These are phyloP conservation scores for Maudiozyma humilis DNA, from an alignment of 1,139 yeast genomes.

Conservation along the genomic window DNA sequence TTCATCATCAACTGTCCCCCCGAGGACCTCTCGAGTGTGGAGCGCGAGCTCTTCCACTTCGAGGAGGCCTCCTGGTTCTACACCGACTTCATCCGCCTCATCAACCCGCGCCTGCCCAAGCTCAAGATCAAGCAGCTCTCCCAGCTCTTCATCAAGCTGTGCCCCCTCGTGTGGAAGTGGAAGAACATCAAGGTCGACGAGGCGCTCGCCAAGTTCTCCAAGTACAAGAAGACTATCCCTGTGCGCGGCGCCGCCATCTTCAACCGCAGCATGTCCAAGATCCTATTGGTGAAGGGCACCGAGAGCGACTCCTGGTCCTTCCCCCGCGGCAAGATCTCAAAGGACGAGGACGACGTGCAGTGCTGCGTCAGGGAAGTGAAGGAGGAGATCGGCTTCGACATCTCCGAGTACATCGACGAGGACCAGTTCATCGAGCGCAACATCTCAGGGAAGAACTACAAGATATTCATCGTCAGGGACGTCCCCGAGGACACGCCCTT, in stretches of 20 bases:
- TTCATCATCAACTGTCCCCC: slow-evolving; percentile 87
- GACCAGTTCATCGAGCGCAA: slow-evolving; percentile 76
- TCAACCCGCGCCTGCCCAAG: slow-evolving; percentile 69
- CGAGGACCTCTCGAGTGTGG: slow-evolving; percentile 79
- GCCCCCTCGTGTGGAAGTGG: slow-evolving; percentile 86
- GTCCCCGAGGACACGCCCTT: slow-evolving; percentile 72
- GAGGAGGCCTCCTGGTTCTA: slow-evolving; percentile 99
- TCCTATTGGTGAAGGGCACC: slow-evolving; percentile 76
- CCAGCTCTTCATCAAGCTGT: slow-evolving; percentile 58
- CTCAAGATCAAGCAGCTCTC: slow-evolving; percentile 79
- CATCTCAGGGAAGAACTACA: slow-evolving; percentile 74
- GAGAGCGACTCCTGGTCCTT: slow-evolving; percentile 89
- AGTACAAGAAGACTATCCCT: slow-evolving; percentile 84
- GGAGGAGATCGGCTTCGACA: slow-evolving; percentile 94
- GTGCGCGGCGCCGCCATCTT: slow-evolving; percentile 93
- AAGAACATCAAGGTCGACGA: slow-evolving; percentile 49
- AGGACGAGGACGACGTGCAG: slow-evolving; percentile 80
- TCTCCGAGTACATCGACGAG: slow-evolving; percentile 55
- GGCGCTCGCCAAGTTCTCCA: slow-evolving; percentile 68
- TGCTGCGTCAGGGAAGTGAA: slow-evolving; percentile 92
- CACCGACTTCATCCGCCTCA: slow-evolving; percentile 69
- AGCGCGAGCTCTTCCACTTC: slow-evolving; percentile 80
- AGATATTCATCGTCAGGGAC: slow-evolving; percentile 68
- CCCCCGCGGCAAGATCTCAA: slow-evolving; percentile 94
- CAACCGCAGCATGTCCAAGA: slow-evolving; percentile 60